Evolutionary conservation across 164 flowering plant genomes (phyloP).

Genomic region (Dillenia turbinata): DNA sequence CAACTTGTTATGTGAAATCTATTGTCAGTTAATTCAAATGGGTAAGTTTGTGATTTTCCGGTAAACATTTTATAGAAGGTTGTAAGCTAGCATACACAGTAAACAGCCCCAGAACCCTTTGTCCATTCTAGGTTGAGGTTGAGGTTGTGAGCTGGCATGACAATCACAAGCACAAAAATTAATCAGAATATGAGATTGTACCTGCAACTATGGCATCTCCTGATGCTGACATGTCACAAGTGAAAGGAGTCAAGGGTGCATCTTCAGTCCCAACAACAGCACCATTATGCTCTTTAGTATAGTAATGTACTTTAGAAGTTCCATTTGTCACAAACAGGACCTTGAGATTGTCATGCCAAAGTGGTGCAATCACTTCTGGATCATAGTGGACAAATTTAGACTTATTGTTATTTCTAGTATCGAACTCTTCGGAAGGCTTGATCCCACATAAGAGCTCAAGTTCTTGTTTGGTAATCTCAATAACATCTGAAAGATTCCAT

Average conservation of each 20-base stretch:
- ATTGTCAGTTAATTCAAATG: no score
- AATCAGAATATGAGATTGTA: conserved; percentile 13
- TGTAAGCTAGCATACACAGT: no score
- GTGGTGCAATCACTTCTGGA: conserved; percentile 54
- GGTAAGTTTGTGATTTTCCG: no score
- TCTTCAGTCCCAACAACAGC: conserved; percentile 71
- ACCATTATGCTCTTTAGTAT: conserved; percentile 65
- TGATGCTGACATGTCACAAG: conserved; percentile 84
- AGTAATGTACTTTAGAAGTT: conserved; percentile 89
- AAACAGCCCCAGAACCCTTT: no score
- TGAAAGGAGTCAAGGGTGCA: conserved; percentile 76
- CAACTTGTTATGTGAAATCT: no score
- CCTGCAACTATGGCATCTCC: conserved; percentile 98
- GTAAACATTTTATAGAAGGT: no score
- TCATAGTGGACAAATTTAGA: conserved; percentile 72
- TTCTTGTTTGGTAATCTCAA: conserved; percentile 94
- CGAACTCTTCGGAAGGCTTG: conserved; percentile 60
- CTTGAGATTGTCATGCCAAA: conserved; percentile 89
- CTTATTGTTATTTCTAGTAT: conserved; percentile 53
- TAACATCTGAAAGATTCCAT: conserved; percentile 72
- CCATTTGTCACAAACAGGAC: conserved; percentile 95
- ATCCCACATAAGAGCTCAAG: conserved; percentile 92
- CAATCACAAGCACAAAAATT: no score
- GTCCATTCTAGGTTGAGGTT: no score
- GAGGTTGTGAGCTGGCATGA: no score